A percentile compares a stretch with the other conserved stretches of the same genome.
phyloP scores from a whole-genome alignment of 177 flowering plant species.

The Vitis hybrid region DNA sequence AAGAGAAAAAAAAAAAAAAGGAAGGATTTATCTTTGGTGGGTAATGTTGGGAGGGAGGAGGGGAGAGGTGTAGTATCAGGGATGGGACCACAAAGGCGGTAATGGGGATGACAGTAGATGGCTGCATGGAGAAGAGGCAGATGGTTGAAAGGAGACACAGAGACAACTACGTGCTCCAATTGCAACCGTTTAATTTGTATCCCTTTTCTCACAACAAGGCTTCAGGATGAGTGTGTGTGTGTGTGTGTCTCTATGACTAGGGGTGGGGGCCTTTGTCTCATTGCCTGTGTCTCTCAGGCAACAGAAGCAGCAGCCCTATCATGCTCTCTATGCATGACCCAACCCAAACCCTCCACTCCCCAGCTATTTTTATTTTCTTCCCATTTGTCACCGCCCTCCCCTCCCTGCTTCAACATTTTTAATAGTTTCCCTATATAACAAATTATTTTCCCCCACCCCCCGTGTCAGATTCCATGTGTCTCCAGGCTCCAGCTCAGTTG shows the following conservation, averaged over 20 bases:
- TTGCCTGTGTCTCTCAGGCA: conserved; percentile 16
- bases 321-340: neutral
- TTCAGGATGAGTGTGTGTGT: neutral
- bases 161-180: conserved; percentile 56
- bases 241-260: conserved; percentile 21
- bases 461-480: conserved; percentile 60
- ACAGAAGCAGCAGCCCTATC: conserved; percentile 23
- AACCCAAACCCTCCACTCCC: too few relatives aligned
- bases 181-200: conserved; percentile 57
- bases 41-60: conserved; percentile 11
- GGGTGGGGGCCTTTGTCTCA: conserved; percentile 25
- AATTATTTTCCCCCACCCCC: conserved; percentile 20
- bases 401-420: conserved; percentile 10
- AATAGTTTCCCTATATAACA: conserved; percentile 20
- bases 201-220: conserved; percentile 41
- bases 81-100: conserved; percentile 34
- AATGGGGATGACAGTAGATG: conserved; percentile 32
- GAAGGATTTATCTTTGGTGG: conserved; percentile 14
- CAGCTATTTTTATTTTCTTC: neutral
- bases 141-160: conserved; percentile 57
- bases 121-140: conserved; percentile 51
- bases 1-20: neutral
- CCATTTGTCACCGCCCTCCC: neutral
- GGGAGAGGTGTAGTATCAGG: conserved; percentile 8
- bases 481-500: conserved; percentile 33